phyloP scores from a whole-genome alignment of 2,329 filamentous ascomycete species.

The Plenodomus lindquistii region DNA sequence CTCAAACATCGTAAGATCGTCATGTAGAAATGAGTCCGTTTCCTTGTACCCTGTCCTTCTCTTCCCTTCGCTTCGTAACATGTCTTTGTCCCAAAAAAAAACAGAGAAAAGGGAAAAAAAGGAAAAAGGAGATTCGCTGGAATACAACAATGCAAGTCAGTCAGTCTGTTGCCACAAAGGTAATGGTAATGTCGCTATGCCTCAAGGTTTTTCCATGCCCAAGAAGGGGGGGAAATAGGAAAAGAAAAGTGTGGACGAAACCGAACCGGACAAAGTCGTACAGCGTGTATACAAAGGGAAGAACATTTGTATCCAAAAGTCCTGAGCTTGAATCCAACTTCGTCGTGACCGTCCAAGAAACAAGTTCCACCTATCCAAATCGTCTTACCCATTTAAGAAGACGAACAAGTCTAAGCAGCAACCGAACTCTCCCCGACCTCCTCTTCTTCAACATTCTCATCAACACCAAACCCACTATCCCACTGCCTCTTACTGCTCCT shows the following conservation, averaged over 20 bases:
- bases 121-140: no score
- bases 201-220: not conserved
- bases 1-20: not conserved
- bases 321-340: no score
- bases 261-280: no score
- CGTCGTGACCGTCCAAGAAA: no score
- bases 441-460: slow-evolving; percentile 23
- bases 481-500: slow-evolving; percentile 32
- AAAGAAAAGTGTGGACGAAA: not conserved
- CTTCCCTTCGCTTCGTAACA: slow-evolving; percentile 1
- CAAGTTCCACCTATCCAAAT: no score
- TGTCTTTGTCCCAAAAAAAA: no score
- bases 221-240: slow-evolving; percentile 1
- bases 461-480: slow-evolving; percentile 41
- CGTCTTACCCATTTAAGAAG: not conserved
- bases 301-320: no score
- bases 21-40: not conserved
- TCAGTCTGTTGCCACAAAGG: slow-evolving; percentile 8
- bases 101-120: no score
- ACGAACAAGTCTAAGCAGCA: slow-evolving; percentile 13
- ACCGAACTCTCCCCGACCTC: slow-evolving; percentile 18
- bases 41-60: not conserved
- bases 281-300: no score
- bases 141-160: slow-evolving; percentile 5
- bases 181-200: slow-evolving; percentile 2